Evolutionary conservation across 306 rosid genomes (phyloP), one percentile per base, ranked within the genome.

Genomic region (Pyrus communis): DNA sequence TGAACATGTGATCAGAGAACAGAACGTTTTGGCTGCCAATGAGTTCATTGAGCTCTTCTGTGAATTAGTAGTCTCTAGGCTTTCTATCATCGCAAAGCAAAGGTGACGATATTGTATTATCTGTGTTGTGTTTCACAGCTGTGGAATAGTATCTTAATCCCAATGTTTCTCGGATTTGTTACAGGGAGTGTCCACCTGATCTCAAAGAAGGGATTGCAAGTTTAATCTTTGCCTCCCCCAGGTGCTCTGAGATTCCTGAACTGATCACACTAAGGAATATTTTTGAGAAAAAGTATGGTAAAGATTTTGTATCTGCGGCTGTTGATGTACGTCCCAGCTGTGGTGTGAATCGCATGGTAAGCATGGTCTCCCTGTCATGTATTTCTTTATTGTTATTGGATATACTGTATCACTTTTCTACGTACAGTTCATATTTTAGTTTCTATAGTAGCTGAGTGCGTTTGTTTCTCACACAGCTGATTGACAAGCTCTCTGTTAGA

Each of bases 191-290:
- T 77, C 99, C 99, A 1, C 89, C 97, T 31, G 99, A 96, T 86
- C 89, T 96, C 69, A 96, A 96, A 75, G 99, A 96, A 84, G 99
- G 98, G 61, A 93, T 96, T 71, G 79, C 97, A 42, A 96, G 99
- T 83, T 71, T 96, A 76, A 88, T 92, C 64, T 96, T 96, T 85
- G 97, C 99, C 9, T 77, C 99, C 60, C 96, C 97, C 2, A 85
- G 99, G 89, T 96, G 98, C 87, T 88, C 99, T 2, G 98, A 96
- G 85, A 92, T 96, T 79, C 97, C 99, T 0, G 98, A 96, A 82
- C 93, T 96, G 3, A 82, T 79, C 40, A 73, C 92, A 2, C 88
- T 96, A 27, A 86, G 83, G 85, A 81, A 91, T 42, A 85, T 88
- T 31, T 96, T 96, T 77, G 97, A 91, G 90, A 96, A 91, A 85